Conservation (phyloP, 2,329 filamentous ascomycete species). For the Pestalotiopsis fici region DNA sequence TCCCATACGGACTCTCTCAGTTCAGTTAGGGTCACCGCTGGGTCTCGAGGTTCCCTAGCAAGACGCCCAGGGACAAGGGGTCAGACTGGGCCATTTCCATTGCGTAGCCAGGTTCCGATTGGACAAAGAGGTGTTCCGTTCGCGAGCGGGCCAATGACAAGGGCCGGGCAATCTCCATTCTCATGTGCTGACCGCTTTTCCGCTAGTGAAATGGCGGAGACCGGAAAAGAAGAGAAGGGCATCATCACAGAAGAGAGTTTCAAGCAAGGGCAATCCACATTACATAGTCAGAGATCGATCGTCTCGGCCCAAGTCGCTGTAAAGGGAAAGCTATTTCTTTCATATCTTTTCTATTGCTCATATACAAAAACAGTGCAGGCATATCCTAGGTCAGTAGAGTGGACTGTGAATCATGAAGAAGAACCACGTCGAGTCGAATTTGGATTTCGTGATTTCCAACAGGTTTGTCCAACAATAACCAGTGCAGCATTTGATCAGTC, state of each 20-base stretch:
- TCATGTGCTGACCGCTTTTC: constrained; percentile 9
- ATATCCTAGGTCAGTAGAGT: too few species aligned
- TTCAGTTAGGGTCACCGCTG: constrained; percentile 7
- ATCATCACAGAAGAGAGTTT: neutral
- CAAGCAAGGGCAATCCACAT: too few species aligned
- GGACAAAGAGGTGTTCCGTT: neutral
- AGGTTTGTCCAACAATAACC: too few species aligned
- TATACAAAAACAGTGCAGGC: too few species aligned
- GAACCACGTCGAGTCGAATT: too few species aligned
- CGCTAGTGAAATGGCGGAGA: constrained; percentile 2
- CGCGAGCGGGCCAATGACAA: constrained; percentile 1
- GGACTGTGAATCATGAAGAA: too few species aligned
- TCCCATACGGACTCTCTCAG: neutral
- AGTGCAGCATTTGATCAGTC: too few species aligned
- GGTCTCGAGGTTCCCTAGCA: neutral
- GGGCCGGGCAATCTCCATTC: neutral
- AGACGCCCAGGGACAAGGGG: neutral
- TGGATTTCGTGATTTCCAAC: too few species aligned
- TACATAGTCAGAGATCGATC: neutral
- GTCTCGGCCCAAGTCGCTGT: neutral
- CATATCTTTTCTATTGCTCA: neutral
- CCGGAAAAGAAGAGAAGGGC: neutral
- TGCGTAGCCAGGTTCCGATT: neutral
- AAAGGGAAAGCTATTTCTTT: neutral
- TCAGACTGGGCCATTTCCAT: neutral